A percentile compares a stretch with the other conserved stretches of the same genome.
phyloP scores from a whole-genome alignment of 495 filamentous ascomycete species.

The Bacidia rubella region DNA sequence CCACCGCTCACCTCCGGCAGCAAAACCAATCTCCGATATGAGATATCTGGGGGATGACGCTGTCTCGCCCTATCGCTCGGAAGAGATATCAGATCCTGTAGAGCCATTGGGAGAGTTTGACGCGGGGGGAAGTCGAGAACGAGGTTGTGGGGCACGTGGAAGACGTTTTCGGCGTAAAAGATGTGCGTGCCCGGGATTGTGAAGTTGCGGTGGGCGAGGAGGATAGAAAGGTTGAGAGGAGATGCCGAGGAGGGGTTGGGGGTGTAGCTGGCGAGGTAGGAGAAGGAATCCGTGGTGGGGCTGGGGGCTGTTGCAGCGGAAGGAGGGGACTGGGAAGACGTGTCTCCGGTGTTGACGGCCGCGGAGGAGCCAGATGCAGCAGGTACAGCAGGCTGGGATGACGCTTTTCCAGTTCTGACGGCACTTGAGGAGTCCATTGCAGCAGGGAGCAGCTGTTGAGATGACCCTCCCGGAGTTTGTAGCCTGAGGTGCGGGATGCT shows the following conservation, averaged over 20 bases:
- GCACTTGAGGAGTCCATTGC: slow-evolving; percentile 21
- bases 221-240: slow-evolving; percentile 8
- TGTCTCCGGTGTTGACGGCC: slow-evolving; percentile 24
- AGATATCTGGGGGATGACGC: no score
- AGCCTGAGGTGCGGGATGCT: slow-evolving; percentile 13
- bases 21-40: no score
- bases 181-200: slow-evolving; percentile 49
- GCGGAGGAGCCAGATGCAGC: slow-evolving; percentile 22
- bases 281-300: slow-evolving; percentile 30
- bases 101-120: slow-evolving; percentile 60
- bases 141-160: slow-evolving; percentile 50
- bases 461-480: slow-evolving; percentile 20
- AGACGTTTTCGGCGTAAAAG: slow-evolving; percentile 62
- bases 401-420: slow-evolving; percentile 18
- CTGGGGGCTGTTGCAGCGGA: slow-evolving; percentile 23
- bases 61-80: no score
- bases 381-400: not conserved
- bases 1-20: no score
- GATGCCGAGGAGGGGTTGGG: not conserved
- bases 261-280: slow-evolving; percentile 27
- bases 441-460: slow-evolving; percentile 28
- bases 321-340: slow-evolving; percentile 19
- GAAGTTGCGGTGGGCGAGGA: slow-evolving; percentile 37
- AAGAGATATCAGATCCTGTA: no score
- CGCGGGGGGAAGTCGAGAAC: slow-evolving; percentile 61